Base-by-base conservation (phyloP, 495 filamentous ascomycete species). In the Acidiella bohemica region DNA sequence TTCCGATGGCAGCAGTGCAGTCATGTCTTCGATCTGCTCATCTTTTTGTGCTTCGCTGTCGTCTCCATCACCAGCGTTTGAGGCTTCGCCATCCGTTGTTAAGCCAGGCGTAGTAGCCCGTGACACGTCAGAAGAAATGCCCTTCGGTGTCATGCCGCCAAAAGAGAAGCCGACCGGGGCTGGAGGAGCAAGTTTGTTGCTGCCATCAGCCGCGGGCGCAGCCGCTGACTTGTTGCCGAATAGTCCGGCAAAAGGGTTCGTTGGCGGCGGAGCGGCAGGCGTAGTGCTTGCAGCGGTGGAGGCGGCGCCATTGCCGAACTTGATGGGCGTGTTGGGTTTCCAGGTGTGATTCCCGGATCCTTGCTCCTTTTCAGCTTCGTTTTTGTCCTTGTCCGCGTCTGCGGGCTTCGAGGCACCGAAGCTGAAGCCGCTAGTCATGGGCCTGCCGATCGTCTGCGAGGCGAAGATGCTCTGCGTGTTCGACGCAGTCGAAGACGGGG, bases 41-140 rank as follows among this genome's bases (percentile, higher is more conserved):
- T 55, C 49, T 4, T 24, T 30, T 29, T 39, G 36, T 17, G 25
- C 16, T n/a, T 57, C 49, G 8, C 35, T 32, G 5, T 32, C 27
- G 17, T 33, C 42, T 32, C 36, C 32, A 10, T 46, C 49, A 14
- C 34, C 36, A 11, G 44, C 46, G n/a, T 34, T 43, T 2, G 50
- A 44, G 9, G 39, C 43, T 27, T 53, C 54, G 33, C 46, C 52
- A 18, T 50, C 46, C 13, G 44, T 49, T 11, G 46, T 53, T 14
- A 47, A 23, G 30, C 46, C 53, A 11, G 54, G 54, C 4, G 52
- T 51, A 13, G 49, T 53, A 17, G 49, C 51, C 30, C 54, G 46
- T 1, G 54, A 58, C 2, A 38, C 28, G 19, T 32, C 36, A 6
- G 31, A 12, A 13, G 39, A 42, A 8, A 34, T 19, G 19, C 28